Conservation (phyloP, 371 early-diverging fungal species). For the Basidiobolus meristosporus region DNA sequence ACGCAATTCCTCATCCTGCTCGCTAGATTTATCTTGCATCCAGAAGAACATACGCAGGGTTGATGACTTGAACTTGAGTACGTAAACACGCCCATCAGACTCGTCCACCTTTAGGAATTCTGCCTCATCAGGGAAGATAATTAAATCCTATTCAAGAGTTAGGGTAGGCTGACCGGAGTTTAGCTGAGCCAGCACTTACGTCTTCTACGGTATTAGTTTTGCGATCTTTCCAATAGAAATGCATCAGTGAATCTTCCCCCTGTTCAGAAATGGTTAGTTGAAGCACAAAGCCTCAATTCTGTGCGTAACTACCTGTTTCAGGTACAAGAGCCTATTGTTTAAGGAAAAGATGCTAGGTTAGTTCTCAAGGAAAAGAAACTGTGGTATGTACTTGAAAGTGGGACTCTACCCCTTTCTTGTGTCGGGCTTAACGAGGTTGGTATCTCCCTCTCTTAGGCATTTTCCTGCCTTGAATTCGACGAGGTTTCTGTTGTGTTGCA, state of each 20-base stretch:
- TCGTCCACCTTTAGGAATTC: constrained; percentile 37
- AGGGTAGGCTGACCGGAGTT: not conserved
- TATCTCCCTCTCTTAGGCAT: constrained; percentile 40
- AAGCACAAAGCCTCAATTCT: not conserved
- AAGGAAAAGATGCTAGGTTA: not conserved
- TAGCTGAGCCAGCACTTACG: constrained; percentile 10
- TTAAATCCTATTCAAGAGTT: constrained; percentile 23
- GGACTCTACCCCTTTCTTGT: constrained; percentile 37
- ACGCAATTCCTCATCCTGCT: constrained; percentile 27
- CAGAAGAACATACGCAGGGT: constrained; percentile 56
- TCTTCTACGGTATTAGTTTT: constrained; percentile 24
- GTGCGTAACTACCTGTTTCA: constrained; percentile 2
- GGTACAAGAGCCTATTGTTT: constrained; percentile 1
- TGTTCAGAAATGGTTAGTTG: constrained; percentile 27
- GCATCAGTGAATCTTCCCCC: constrained; percentile 45
- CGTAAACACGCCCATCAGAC: constrained; percentile 50
- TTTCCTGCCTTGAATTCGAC: constrained; percentile 64
- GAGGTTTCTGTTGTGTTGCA: constrained; percentile 6
- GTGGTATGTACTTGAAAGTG: no score
- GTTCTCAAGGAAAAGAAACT: not conserved
- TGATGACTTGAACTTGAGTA: constrained; percentile 56
- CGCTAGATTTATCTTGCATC: constrained; percentile 49
- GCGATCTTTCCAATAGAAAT: constrained; percentile 60
- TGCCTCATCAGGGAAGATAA: constrained; percentile 64
- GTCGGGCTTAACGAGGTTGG: constrained; percentile 42